Base-by-base conservation (phyloP, 257 asterid species). In the Nicotiana tabacum region DNA sequence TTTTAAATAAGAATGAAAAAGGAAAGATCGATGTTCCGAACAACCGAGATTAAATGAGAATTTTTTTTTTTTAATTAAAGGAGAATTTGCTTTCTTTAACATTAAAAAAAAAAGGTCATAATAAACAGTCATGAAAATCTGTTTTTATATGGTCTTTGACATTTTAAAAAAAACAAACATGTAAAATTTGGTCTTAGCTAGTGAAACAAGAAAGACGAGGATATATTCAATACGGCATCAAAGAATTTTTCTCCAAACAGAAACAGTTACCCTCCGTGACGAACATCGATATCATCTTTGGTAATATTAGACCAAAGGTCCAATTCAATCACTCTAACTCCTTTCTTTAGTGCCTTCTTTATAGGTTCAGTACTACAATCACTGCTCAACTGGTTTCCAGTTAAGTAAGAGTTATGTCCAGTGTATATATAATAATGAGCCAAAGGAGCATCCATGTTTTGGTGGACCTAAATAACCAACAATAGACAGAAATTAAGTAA, bases 241-340 rank as follows among this genome's bases (percentile, higher is more conserved):
- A 43, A 43, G 9, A 43, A 7, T 7, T 3, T 4, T 4, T 33
- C 0, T 5, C 37, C 37, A 33, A 33, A 33, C 37, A 33, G 37
- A 33, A 33, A 43, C 11, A 46, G 17, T 17, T 85, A 85, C 87
- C 87, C 76, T 77, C 87, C 87, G 21, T 85, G 87, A 46, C 60
- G 1, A 81, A 85, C 87, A 24, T 74, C 9, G 35, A 82, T 67
- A 32, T 68, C 83, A n/a, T 66, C 56, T 68, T 57, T 78, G 33
- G 55, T 65, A 51, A 65, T 57, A 80, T 84, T 51, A 6, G 87
- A 83, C 85, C 85, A 82, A 27, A 85, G 87, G 65, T 85, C 87
- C 82, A 85, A 68, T 68, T 85, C 85, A 39, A 82, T 82, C 30
- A 85, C 87, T 77, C 85, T 65, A 1, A 82, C 87, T 55, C 87